Base-by-base conservation (phyloP, 306 rosid genomes). In the Prosopis cineraria region DNA sequence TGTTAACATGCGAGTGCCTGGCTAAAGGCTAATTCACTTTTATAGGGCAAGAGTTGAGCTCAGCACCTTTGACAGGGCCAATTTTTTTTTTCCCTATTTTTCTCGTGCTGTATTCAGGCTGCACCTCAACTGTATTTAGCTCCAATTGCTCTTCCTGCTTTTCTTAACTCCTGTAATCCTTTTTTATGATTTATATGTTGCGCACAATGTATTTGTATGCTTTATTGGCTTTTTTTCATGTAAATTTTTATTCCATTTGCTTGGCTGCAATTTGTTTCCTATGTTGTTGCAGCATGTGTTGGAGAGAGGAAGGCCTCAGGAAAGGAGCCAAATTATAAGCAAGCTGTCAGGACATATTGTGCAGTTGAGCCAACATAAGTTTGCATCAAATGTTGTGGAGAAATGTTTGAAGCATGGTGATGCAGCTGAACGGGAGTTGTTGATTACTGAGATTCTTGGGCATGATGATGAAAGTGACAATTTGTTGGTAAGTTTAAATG, bases 321-420 rank as follows among this genome's bases (percentile, higher is more conserved):
- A 91, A 84, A 89, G 93, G 85, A 79, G 89, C 78, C 89, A 86
- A 89, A 91, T 91, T 76, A 89, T 91, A 41, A 43, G 84, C 84
- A 89, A 91, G 84, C 77, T 91, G 62, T 82, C 88, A 1, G 91
- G 96, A 72, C 87, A 87, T 84, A 66, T 91, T 44, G 88, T 89
- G 50, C 87, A 82, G 56, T 79, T 91, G 63, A 87, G 96, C 78
- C 93, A 89, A 83, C 96, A 91, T 79, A 84, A 84, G 30, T 68
- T 85, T 63, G 98, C 97, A 60, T 94, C 98, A 29, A 92, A 94
- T 84, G 98, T 94, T 59, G 80, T 94, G 58, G 98, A 94, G 81
- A 92, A 94, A 82, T 92, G 98, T 83, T 84, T 94, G 87, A 91
- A 88, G 83, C 83, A 85, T 87, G 96, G 94, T 67, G 91, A 83